phyloP scores from a whole-genome alignment of 177 flowering plant species.

The Telopea speciosissima region DNA sequence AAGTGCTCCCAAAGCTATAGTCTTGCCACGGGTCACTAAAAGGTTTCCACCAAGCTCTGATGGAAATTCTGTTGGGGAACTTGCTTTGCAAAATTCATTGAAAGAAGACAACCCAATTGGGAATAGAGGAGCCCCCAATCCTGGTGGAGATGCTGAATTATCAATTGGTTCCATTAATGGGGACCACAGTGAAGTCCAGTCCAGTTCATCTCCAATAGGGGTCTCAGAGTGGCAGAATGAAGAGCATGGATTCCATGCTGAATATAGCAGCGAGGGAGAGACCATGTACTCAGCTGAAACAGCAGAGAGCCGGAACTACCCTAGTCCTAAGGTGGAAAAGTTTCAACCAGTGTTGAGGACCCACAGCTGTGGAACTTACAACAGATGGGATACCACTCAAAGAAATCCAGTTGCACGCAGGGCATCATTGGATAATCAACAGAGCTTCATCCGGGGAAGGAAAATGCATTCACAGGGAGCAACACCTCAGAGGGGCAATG shows the following conservation, averaged over 20 bases:
- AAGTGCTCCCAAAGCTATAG: slow-evolving; percentile 30
- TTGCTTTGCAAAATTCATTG: slow-evolving; percentile 12
- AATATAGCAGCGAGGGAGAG: slow-evolving; percentile 76
- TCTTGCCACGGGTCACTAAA: slow-evolving; percentile 21
- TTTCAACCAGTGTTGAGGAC: slow-evolving; percentile 75
- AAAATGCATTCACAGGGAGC: slow-evolving; percentile 66
- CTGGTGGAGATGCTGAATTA: slow-evolving; percentile 38
- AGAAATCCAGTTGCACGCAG: slow-evolving; percentile 36
- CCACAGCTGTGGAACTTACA: slow-evolving; percentile 81
- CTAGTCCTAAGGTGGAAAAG: slow-evolving; percentile 59
- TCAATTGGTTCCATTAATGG: slow-evolving; percentile 58
- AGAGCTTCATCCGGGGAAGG: slow-evolving; percentile 51
- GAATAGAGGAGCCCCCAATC: slow-evolving; percentile 14
- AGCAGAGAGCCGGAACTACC: slow-evolving; percentile 81
- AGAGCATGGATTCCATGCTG: slow-evolving; percentile 17
- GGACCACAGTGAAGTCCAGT: slow-evolving; percentile 60
- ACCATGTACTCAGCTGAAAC: slow-evolving; percentile 97
- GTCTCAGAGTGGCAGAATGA: slow-evolving; percentile 30
- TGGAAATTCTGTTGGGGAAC: slow-evolving; percentile 28
- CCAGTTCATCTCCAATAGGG: slow-evolving; percentile 53
- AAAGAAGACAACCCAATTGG: slow-evolving; percentile 18
- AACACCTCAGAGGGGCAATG: slow-evolving; percentile 63
- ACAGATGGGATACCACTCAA: slow-evolving; percentile 57
- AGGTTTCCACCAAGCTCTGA: slow-evolving; percentile 22
- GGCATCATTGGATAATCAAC: slow-evolving; percentile 41